Base-by-base conservation (phyloP, 2,329 filamentous ascomycete genomes). In the Penicillium sp. region DNA sequence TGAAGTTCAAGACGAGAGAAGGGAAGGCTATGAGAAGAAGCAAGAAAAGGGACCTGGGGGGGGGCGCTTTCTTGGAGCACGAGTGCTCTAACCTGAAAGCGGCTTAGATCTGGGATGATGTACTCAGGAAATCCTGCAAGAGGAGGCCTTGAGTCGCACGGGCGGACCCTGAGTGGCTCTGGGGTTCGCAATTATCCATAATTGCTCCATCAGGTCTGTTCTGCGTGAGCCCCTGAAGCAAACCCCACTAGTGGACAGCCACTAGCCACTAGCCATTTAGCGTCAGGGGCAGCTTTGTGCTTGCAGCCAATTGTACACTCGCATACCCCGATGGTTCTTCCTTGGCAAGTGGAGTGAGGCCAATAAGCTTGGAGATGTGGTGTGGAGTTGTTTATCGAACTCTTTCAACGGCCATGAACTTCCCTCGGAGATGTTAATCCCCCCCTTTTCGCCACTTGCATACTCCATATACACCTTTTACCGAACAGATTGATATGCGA, bases 261-360 rank as follows among this genome's bases (percentile, higher is more conserved):
- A 53, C 32, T 45, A 27, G 24, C 54, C 44, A 24, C 54, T 53
- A 56, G 44, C 29, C 8, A 13, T 13, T 34, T 64, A 62, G 59
- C 53, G 56, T 55, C 60, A 63, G 62, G 62, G 60, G 59, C 45
- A 11, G 57, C 18, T 22, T 16, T 24, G 4, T 10, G 10, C 9
- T 18, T 49, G 11, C 21, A n/a, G 13, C 61, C 58, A 63, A 61
- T 63, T 9, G 50, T 44, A 16, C 13, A 9, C n/a, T 1, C 14
- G 2, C 16, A 16, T 51, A 53, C 55, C 58, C 58, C 61, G 54
- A 54, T 45, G 55, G 61, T 64, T 62, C 61, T 34, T 64, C 52
- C 58, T 62, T 61, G 55, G 60, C 60, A 52, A 34, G 56, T 52
- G 48, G 54, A 50, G 40, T n/a, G 16, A 44, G 34, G 43, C 59